A percentile compares a stretch with the other conserved stretches of the same genome.
These are phyloP conservation scores for Colletotrichum theobromicola DNA, from an alignment of 2,329 filamentous ascomycete genomes.

Conservation along the genomic window DNA sequence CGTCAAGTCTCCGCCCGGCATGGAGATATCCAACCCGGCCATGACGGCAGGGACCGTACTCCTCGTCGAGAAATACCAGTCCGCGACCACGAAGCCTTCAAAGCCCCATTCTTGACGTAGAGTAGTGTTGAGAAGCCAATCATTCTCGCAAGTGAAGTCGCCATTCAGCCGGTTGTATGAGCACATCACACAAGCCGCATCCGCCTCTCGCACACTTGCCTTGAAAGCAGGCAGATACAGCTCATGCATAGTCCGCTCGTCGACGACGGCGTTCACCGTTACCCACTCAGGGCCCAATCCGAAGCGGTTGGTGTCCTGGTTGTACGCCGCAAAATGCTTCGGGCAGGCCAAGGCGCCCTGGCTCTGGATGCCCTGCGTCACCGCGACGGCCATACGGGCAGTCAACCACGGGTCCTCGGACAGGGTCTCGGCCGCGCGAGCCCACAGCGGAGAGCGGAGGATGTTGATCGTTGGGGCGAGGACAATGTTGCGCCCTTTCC, in stretches of 20 bases:
- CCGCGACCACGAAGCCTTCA: conserved; percentile 18
- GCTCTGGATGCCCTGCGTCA: conserved; percentile 36
- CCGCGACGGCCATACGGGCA: conserved; percentile 26
- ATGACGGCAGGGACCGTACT: conserved; percentile 24
- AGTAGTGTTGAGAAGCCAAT: not conserved
- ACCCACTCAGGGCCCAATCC: conserved; percentile 41
- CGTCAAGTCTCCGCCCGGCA: not conserved
- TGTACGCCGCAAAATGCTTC: conserved; percentile 46
- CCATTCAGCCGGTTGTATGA: conserved; percentile 60
- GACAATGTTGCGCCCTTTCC: conserved; percentile 62
- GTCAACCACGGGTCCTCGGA: conserved; percentile 52
- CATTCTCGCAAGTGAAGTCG: conserved; percentile 31
- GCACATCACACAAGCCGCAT: conserved; percentile 62
- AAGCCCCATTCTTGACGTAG: conserved; percentile 17
- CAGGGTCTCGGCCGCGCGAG: conserved; percentile 69
- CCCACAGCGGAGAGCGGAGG: conserved; percentile 65
- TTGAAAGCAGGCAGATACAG: conserved; percentile 70
- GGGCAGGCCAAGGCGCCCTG: conserved; percentile 34
- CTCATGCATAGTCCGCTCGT: conserved; percentile 62
- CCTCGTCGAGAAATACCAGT: conserved; percentile 25
- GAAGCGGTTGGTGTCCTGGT: conserved; percentile 44
- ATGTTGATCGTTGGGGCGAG: conserved; percentile 69
- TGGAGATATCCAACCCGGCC: conserved; percentile 37
- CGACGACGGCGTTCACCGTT: conserved; percentile 49
- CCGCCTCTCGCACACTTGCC: conserved; percentile 60